Percentiles rank a stretch among this genome's conserved stretches.
Conservation (phyloP, 495 filamentous ascomycete species). For the Penicillium argentinense region DNA sequence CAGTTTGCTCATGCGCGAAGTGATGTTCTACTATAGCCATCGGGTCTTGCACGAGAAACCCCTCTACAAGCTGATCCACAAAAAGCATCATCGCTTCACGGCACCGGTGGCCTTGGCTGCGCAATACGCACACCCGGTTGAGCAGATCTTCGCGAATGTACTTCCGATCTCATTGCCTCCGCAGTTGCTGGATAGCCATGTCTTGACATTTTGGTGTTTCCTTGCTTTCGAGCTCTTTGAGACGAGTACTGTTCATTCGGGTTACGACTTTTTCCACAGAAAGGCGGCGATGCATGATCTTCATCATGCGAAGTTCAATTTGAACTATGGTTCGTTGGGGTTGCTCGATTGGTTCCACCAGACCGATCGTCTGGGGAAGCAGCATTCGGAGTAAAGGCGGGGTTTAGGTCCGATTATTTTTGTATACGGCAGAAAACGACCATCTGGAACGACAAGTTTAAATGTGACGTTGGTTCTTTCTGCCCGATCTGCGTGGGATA, state of each 20-base stretch:
- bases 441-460: too few species aligned
- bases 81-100: slow-evolving; percentile 57
- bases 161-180: slow-evolving; percentile 54
- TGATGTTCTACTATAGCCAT: slow-evolving; percentile 58
- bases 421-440: too few species aligned
- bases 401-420: too few species aligned
- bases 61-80: slow-evolving; percentile 55
- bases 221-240: slow-evolving; percentile 47
- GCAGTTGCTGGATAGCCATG: slow-evolving; percentile 44
- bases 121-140: slow-evolving; percentile 59
- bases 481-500: too few species aligned
- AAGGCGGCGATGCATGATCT: slow-evolving; percentile 53
- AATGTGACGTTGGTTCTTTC: too few species aligned
- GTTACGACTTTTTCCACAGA: slow-evolving; percentile 50
- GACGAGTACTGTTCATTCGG: slow-evolving; percentile 54
- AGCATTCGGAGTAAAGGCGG: slow-evolving; percentile 16
- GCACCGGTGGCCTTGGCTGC: slow-evolving; percentile 58
- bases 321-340: slow-evolving; percentile 38
- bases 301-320: slow-evolving; percentile 45
- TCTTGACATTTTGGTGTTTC: slow-evolving; percentile 54
- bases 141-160: slow-evolving; percentile 55
- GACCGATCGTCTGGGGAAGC: slow-evolving; percentile 29
- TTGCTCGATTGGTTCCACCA: slow-evolving; percentile 39
- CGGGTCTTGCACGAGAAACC: slow-evolving; percentile 50
- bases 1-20: slow-evolving; percentile 49